A percentile compares a stretch with the other conserved stretches of the same genome.
Evolutionary conservation across 306 rosid genomes (phyloP).

Genomic region (Begonia fuchsioides): DNA sequence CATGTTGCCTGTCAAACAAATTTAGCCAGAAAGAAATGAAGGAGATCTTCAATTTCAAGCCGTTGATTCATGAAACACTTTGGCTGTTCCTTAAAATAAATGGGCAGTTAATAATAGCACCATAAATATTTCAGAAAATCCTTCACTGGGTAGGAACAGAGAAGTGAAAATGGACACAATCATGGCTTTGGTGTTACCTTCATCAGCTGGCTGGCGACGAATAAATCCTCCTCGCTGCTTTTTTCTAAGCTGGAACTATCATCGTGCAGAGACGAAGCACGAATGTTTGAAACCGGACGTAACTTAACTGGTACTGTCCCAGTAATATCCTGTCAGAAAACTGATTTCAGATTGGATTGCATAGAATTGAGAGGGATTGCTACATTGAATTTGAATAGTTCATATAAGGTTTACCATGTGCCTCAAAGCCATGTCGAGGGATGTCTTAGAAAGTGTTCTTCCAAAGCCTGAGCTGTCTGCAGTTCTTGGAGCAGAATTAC

Average conservation of each 20-base stretch:
- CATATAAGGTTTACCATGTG: slow-evolving; percentile 62
- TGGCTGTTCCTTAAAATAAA: slow-evolving; percentile 7
- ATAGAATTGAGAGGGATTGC: too few relatives aligned
- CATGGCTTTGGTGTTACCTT: neutral
- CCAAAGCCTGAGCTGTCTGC: slow-evolving; percentile 75
- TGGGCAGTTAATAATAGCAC: too few relatives aligned
- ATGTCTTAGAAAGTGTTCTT: slow-evolving; percentile 75
- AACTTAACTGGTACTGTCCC: slow-evolving; percentile 44
- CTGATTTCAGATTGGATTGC: neutral
- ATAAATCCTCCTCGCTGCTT: slow-evolving; percentile 14
- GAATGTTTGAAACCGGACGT: slow-evolving; percentile 46
- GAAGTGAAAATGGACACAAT: too few relatives aligned
- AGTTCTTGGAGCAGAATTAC: slow-evolving; percentile 25
- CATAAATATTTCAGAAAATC: too few relatives aligned
- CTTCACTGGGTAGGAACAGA: too few relatives aligned
- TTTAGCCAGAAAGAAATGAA: slow-evolving; percentile 15
- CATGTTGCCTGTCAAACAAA: too few relatives aligned
- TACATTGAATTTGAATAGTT: too few relatives aligned
- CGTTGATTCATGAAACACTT: slow-evolving; percentile 1
- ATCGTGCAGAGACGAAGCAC: slow-evolving; percentile 46
- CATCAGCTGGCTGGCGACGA: slow-evolving; percentile 4
- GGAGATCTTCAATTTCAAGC: slow-evolving; percentile 33
- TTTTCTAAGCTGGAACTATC: slow-evolving; percentile 41
- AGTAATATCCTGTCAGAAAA: slow-evolving; percentile 59
- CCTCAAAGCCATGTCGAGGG: slow-evolving; percentile 92